These are phyloP conservation scores for Ramularia endophylla DNA, from an alignment of 2,329 filamentous ascomycete genomes.

Conservation along the genomic window DNA sequence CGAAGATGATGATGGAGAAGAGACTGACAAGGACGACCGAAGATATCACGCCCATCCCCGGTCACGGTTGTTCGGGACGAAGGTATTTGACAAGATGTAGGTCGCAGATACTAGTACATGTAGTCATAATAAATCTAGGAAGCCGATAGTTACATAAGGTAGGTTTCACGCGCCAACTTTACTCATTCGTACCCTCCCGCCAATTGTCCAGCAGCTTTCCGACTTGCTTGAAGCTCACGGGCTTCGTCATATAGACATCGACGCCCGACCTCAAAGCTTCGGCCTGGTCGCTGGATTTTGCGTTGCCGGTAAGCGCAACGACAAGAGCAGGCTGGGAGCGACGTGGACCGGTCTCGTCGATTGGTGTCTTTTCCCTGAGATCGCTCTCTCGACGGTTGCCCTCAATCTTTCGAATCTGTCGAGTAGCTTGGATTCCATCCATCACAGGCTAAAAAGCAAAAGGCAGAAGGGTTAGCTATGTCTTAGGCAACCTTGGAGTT, in stretches of 20 bases:
- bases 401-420: slow-evolving; percentile 26
- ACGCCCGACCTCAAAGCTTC: slow-evolving; percentile 27
- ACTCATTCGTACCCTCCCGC: no score
- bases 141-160: no score
- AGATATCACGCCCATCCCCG: slow-evolving; percentile 24
- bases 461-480: no score
- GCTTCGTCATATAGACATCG: slow-evolving; percentile 31
- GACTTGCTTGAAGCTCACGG: slow-evolving; percentile 26
- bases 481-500: no score
- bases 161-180: no score
- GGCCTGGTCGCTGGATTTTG: slow-evolving; percentile 20
- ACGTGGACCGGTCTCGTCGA: slow-evolving; percentile 1
- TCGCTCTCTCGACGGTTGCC: slow-evolving; percentile 8
- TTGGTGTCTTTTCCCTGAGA: background rate
- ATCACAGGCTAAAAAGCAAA: no score
- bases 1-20: slow-evolving; percentile 17
- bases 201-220: slow-evolving; percentile 14
- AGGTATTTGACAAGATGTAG: slow-evolving; percentile 36
- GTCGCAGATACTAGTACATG: no score
- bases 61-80: slow-evolving; percentile 25
- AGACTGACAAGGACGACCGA: slow-evolving; percentile 18
- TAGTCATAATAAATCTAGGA: no score
- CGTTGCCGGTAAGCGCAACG: slow-evolving; percentile 31
- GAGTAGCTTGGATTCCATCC: slow-evolving; percentile 28
- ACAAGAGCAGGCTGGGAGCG: slow-evolving; percentile 13